Evolutionary conservation across 192 early-diverging fungal species (phyloP).

Genomic region (Coemansia sp.): DNA sequence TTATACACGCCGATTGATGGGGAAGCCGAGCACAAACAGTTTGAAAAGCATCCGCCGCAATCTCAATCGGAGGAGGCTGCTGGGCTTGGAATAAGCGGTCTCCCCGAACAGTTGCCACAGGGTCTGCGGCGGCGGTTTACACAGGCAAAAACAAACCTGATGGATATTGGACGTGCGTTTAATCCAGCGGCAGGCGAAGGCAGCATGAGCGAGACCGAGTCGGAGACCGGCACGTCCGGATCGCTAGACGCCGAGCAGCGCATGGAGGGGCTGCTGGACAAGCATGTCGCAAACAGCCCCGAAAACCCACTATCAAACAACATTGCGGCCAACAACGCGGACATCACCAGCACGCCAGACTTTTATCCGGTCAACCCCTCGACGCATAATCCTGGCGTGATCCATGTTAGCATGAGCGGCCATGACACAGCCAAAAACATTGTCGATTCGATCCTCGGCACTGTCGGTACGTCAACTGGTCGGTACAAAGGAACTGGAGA

Average conservation of each 20-base stretch:
- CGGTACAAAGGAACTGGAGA: background rate
- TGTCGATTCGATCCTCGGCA: conserved; percentile 44
- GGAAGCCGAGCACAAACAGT: background rate
- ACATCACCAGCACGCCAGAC: conserved; percentile 30
- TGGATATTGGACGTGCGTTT: conserved; percentile 27
- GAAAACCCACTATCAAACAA: conserved; percentile 32
- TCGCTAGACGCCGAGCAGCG: conserved; percentile 22
- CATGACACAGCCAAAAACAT: conserved; percentile 45
- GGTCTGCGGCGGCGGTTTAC: conserved; percentile 43
- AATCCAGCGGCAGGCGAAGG: conserved; percentile 19
- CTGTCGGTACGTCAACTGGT: conserved; percentile 32
- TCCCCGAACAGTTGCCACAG: conserved; percentile 3
- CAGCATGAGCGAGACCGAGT: conserved; percentile 16
- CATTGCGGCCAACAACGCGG: conserved; percentile 49
- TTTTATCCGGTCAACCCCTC: conserved; percentile 49
- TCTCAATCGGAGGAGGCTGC: background rate
- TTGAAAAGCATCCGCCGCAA: background rate
- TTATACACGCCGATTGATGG: conserved; percentile 23
- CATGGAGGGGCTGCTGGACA: conserved; percentile 46
- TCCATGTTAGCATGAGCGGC: conserved; percentile 53
- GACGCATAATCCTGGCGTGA: conserved; percentile 45
- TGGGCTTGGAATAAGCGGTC: conserved; percentile 1
- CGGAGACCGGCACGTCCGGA: conserved; percentile 20
- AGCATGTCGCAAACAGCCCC: conserved; percentile 27
- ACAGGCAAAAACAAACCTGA: conserved; percentile 23